A percentile compares a stretch with the other conserved stretches of the same genome.
Conservation (phyloP, 2,329 filamentous ascomycete genomes). For the Emmonsia crescens region DNA sequence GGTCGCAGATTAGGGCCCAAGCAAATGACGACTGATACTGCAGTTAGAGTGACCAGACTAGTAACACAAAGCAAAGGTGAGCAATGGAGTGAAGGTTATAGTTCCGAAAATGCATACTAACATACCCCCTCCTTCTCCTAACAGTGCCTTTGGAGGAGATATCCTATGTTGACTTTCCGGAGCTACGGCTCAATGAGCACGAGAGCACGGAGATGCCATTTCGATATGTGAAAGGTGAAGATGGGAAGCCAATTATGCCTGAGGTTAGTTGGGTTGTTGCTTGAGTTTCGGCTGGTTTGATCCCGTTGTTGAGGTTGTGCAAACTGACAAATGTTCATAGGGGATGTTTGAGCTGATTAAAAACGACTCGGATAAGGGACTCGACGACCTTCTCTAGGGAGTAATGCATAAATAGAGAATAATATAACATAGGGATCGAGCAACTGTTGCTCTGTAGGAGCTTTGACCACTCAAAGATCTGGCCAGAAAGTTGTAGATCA, state of each 20-base stretch:
- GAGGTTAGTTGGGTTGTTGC: constrained; percentile 43
- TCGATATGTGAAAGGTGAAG: constrained; percentile 69
- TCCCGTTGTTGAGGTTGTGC: constrained; percentile 1
- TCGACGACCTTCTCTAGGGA: constrained; percentile 68
- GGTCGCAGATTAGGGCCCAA: constrained; percentile 79
- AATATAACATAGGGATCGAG: background rate
- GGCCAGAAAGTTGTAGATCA: background rate
- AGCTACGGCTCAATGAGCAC: constrained; percentile 78
- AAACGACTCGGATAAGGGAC: constrained; percentile 84
- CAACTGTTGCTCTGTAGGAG: too few relatives aligned
- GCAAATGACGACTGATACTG: constrained; percentile 98
- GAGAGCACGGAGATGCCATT: constrained; percentile 98
- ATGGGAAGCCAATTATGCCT: constrained; percentile 82
- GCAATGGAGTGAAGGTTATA: constrained; percentile 15
- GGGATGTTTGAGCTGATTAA: constrained; percentile 93
- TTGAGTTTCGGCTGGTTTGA: too few relatives aligned
- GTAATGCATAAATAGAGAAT: background rate
- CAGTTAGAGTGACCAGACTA: constrained; percentile 82
- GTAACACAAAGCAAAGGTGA: constrained; percentile 74
- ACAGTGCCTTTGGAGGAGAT: constrained; percentile 68
- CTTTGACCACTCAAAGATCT: too few relatives aligned
- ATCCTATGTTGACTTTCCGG: constrained; percentile 74
- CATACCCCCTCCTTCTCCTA: background rate
- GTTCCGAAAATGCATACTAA: background rate
- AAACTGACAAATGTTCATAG: constrained; percentile 35